These are phyloP conservation scores for Boletus sensibilis DNA, from an alignment of 768 basidiomycete genomes.

Conservation along the genomic window DNA sequence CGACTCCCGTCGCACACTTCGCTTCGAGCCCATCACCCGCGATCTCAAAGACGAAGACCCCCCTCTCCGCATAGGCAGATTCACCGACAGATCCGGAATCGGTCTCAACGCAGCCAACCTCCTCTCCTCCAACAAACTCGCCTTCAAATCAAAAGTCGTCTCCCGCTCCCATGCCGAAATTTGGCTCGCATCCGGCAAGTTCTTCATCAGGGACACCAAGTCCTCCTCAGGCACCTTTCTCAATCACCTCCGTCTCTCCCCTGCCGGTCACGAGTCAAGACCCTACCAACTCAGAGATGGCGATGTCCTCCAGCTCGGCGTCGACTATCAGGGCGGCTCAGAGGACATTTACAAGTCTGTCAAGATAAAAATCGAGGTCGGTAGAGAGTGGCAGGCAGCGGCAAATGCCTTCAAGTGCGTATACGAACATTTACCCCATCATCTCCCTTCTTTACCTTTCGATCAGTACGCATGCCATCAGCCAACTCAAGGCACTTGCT, in stretches of 20 bases:
- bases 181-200: constrained; percentile 72
- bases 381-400: constrained; percentile 85
- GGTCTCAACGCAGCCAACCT: constrained; percentile 66
- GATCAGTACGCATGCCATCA: constrained; percentile 66
- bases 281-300: constrained; percentile 85
- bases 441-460: background rate
- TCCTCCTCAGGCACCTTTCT: constrained; percentile 90
- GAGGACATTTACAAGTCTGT: constrained; percentile 98
- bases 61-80: constrained; percentile 85
- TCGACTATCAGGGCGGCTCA: constrained; percentile 96
- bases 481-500: constrained; percentile 75
- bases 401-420: constrained; percentile 85
- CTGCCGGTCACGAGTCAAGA: constrained; percentile 77
- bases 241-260: constrained; percentile 87
- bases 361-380: constrained; percentile 90
- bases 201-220: constrained; percentile 89
- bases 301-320: constrained; percentile 91
- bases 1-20: constrained; percentile 82
- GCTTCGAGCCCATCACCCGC: constrained; percentile 89
- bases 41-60: constrained; percentile 72
- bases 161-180: constrained; percentile 93
- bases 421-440: background rate
- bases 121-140: constrained; percentile 77
- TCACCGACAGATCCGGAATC: constrained; percentile 81
- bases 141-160: constrained; percentile 95